A percentile compares a stretch with the other conserved stretches of the same genome.
Conservation (phyloP, 768 basidiomycete species). For the Imleria badia region DNA sequence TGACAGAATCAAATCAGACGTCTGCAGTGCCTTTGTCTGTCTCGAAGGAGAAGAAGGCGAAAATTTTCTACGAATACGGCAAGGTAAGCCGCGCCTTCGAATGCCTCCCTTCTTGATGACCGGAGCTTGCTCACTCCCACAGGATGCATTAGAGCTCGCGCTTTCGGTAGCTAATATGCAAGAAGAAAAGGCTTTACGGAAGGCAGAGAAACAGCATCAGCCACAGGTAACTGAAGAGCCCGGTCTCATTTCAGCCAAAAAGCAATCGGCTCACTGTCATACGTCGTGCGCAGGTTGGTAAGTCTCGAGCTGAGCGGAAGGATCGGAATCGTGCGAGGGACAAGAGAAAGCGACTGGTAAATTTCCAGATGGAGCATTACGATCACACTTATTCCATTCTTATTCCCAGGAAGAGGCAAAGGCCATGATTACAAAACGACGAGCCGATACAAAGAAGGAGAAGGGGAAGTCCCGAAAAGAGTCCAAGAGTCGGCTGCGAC, state of each 20-base stretch:
- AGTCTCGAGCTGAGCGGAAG: slow-evolving; percentile 28
- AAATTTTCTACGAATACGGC: slow-evolving; percentile 34
- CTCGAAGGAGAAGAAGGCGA: slow-evolving; percentile 28
- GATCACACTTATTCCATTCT: slow-evolving; percentile 11
- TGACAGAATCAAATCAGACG: slow-evolving; percentile 29
- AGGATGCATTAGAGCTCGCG: slow-evolving; percentile 52
- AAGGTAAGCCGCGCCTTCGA: slow-evolving; percentile 25
- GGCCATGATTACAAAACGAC: slow-evolving; percentile 36
- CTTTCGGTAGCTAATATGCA: slow-evolving; percentile 44
- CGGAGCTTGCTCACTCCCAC: slow-evolving; percentile 16
- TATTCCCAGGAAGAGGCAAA: slow-evolving; percentile 43
- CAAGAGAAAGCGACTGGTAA: slow-evolving; percentile 41
- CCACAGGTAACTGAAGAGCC: slow-evolving; percentile 34
- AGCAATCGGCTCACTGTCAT: slow-evolving; percentile 20
- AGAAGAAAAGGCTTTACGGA: slow-evolving; percentile 44
- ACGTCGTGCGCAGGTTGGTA: slow-evolving; percentile 23
- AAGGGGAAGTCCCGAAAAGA: slow-evolving; percentile 36
- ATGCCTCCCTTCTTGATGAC: slow-evolving; percentile 20
- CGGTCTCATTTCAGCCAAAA: slow-evolving; percentile 12
- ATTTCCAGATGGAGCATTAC: slow-evolving; percentile 15
- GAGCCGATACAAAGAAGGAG: slow-evolving; percentile 39
- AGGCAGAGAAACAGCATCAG: slow-evolving; percentile 40
- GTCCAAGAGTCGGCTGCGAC: slow-evolving; percentile 13
- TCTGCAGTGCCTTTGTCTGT: slow-evolving; percentile 21
- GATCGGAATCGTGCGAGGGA: slow-evolving; percentile 26